Conservation (phyloP, 441 rosid genomes). For the Croton laevigatus region DNA sequence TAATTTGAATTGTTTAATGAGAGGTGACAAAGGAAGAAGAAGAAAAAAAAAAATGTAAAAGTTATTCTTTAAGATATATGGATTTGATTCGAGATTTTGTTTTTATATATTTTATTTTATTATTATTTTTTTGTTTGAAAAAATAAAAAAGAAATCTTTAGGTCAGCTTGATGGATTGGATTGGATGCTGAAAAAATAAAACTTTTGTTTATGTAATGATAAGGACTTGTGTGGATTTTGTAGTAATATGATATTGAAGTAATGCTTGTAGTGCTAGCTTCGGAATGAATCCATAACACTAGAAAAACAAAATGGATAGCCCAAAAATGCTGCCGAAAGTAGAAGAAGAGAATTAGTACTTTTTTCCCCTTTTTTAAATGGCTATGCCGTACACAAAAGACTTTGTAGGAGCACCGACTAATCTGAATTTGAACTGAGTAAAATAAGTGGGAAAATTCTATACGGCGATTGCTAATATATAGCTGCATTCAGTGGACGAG, state of each 20-base stretch:
- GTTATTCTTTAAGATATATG: slow-evolving; percentile 33
- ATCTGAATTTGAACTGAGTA: too few species aligned
- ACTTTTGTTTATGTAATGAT: slow-evolving; percentile 17
- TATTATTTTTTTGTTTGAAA: not conserved
- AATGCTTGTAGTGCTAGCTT: too few species aligned
- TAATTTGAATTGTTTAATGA: not conserved
- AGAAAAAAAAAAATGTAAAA: slow-evolving; percentile 8
- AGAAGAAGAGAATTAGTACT: slow-evolving; percentile 1
- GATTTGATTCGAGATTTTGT: slow-evolving; percentile 16
- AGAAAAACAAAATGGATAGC: slow-evolving; percentile 20
- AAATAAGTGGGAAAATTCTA: too few species aligned
- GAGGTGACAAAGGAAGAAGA: not conserved
- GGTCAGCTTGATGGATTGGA: slow-evolving; percentile 17
- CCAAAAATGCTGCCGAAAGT: slow-evolving; percentile 29
- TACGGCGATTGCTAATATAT: too few species aligned
- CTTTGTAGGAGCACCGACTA: too few species aligned
- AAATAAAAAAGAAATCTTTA: not conserved
- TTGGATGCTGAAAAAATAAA: slow-evolving; percentile 7
- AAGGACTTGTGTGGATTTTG: slow-evolving; percentile 25
- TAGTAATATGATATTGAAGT: too few species aligned
- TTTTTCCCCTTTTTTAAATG: not conserved
- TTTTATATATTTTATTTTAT: not conserved
- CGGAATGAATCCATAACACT: slow-evolving; percentile 25
- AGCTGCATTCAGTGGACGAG: too few species aligned
- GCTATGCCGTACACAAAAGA: too few species aligned